phyloP scores from a whole-genome alignment of 2,329 filamentous ascomycete species.

The Fulvia fulva region DNA sequence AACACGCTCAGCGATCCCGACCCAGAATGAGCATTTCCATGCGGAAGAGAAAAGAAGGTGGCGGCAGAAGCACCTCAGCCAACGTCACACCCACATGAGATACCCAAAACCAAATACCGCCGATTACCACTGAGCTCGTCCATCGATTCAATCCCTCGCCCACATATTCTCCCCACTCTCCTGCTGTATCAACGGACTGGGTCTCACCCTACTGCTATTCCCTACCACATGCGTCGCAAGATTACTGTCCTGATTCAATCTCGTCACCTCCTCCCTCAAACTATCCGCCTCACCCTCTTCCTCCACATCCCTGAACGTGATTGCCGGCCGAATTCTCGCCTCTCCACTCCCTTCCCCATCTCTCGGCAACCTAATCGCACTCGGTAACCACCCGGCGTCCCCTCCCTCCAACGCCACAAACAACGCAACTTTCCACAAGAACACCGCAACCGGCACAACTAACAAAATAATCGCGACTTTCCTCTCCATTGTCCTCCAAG shows the following conservation, averaged over 20 bases:
- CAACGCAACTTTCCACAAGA: constrained; percentile 48
- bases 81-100: neutral
- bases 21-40: constrained; percentile 61
- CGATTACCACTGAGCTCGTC: neutral
- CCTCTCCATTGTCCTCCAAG: constrained; percentile 57
- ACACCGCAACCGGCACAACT: constrained; percentile 51
- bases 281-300: constrained; percentile 27
- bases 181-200: constrained; percentile 16
- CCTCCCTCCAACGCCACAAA: constrained; percentile 26
- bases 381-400: constrained; percentile 29
- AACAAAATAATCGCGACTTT: constrained; percentile 54
- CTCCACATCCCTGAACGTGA: constrained; percentile 26
- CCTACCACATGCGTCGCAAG: constrained; percentile 29
- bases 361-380: constrained; percentile 24
- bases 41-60: constrained; percentile 24
- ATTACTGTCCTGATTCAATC: constrained; percentile 30
- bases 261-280: constrained; percentile 24
- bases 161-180: constrained; percentile 6
- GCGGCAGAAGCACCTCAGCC: constrained; percentile 30
- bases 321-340: constrained; percentile 16
- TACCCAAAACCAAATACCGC: neutral
- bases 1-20: constrained; percentile 50
- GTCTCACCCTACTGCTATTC: constrained; percentile 13
- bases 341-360: constrained; percentile 10
- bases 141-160: constrained; percentile 4